Conservation (phyloP, 2,329 filamentous ascomycete genomes). For the Ophiostoma ips region DNA sequence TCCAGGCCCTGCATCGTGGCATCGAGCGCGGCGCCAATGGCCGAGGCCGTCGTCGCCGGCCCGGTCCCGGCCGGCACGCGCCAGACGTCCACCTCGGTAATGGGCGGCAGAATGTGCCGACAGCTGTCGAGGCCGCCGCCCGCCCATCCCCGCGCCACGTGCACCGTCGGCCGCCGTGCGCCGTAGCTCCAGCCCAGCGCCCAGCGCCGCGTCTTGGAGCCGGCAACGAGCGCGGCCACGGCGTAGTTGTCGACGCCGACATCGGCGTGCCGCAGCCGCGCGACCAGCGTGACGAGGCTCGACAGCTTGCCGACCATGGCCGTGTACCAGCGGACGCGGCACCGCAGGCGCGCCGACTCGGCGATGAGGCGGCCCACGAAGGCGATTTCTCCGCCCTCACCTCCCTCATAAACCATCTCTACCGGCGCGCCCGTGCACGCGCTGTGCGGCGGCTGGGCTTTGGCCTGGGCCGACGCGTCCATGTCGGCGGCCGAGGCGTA, state of each 20-base stretch:
- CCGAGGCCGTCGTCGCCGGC: slow-evolving; percentile 15
- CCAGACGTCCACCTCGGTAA: slow-evolving; percentile 29
- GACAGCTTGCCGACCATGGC: slow-evolving; percentile 76
- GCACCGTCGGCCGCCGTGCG: slow-evolving; percentile 44
- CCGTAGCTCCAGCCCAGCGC: slow-evolving; percentile 78
- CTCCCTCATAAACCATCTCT: slow-evolving; percentile 62
- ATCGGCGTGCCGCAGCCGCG: slow-evolving; percentile 32
- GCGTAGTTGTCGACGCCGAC: slow-evolving; percentile 60
- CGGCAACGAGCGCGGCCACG: slow-evolving; percentile 66
- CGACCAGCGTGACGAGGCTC: slow-evolving; percentile 50
- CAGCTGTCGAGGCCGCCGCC: slow-evolving; percentile 21
- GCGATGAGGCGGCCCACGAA: slow-evolving; percentile 65
- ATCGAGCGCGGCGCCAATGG: slow-evolving; percentile 21
- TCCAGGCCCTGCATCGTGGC: slow-evolving; percentile 40
- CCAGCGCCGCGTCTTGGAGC: slow-evolving; percentile 70
- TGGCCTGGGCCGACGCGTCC: slow-evolving; percentile 46
- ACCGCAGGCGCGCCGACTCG: slow-evolving; percentile 22
- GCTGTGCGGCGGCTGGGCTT: slow-evolving; percentile 54
- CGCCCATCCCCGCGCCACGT: slow-evolving; percentile 29
- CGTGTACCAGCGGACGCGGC: slow-evolving; percentile 71
- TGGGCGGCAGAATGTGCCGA: slow-evolving; percentile 28
- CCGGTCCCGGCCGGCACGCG: slow-evolving; percentile 24
- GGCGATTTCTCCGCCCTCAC: slow-evolving; percentile 53
- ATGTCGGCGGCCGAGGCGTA: slow-evolving; percentile 66
- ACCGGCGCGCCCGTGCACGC: slow-evolving; percentile 62